Percentiles rank a stretch among this genome's conserved stretches.
Conservation (phyloP, 768 basidiomycete species). For the Auriscalpium vulgare region DNA sequence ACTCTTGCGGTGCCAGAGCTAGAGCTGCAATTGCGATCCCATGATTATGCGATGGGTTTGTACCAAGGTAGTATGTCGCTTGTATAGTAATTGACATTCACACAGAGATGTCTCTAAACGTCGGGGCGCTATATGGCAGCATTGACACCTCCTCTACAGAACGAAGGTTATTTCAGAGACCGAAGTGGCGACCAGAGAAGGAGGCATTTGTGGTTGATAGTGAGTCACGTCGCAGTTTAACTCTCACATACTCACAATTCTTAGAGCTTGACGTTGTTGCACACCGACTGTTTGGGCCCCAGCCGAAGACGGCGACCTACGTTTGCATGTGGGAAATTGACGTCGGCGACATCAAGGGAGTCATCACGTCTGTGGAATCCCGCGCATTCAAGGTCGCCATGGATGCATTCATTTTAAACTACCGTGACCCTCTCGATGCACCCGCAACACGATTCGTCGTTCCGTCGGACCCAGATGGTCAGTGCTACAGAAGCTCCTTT, state of each 20-base stretch:
- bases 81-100: slow-evolving; percentile 1
- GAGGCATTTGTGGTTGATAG: slow-evolving; percentile 45
- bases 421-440: slow-evolving; percentile 68
- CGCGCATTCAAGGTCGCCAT: slow-evolving; percentile 43
- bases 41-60: slow-evolving; percentile 85
- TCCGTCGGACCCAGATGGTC: slow-evolving; percentile 72
- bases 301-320: slow-evolving; percentile 78
- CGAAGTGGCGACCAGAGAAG: slow-evolving; percentile 15
- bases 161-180: slow-evolving; percentile 24
- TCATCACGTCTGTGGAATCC: slow-evolving; percentile 47
- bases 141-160: slow-evolving; percentile 42
- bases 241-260: background rate
- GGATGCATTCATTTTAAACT: slow-evolving; percentile 60
- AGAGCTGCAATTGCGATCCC: slow-evolving; percentile 68
- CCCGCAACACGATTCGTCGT: slow-evolving; percentile 63
- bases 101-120: slow-evolving; percentile 30
- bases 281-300: slow-evolving; percentile 84
- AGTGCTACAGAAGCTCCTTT: slow-evolving; percentile 16
- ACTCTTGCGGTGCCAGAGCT: slow-evolving; percentile 56
- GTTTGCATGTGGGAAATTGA: slow-evolving; percentile 89
- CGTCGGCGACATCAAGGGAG: slow-evolving; percentile 54
- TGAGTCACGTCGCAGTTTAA: slow-evolving; percentile 9
- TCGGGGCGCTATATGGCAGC: slow-evolving; percentile 49
- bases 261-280: slow-evolving; percentile 72
- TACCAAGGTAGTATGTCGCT: background rate